A percentile compares a stretch with the other conserved stretches of the same genome.
Conservation (phyloP, 352 stramenopile species). For the Aphanomyces invadans region DNA sequence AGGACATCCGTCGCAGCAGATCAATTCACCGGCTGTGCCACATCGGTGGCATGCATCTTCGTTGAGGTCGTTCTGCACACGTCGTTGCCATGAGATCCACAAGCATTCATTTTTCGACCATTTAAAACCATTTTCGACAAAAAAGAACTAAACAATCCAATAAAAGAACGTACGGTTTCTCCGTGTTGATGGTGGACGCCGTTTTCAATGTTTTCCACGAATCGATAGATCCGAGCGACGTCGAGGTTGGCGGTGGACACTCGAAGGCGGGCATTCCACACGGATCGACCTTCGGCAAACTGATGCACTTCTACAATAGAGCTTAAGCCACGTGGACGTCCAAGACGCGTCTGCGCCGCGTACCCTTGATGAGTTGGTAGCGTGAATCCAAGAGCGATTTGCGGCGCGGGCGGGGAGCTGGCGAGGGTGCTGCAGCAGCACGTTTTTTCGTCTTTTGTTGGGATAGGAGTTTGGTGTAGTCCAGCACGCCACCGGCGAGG, state of each 20-base stretch:
- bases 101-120: neutral
- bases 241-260: constrained; percentile 39
- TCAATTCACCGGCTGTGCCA: constrained; percentile 55
- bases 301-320: constrained; percentile 35
- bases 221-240: constrained; percentile 51
- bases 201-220: constrained; percentile 60
- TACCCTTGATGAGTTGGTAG: constrained; percentile 33
- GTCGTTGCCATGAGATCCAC: neutral
- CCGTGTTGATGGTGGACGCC: constrained; percentile 51
- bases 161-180: constrained; percentile 38
- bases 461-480: constrained; percentile 8
- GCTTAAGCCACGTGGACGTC: too few relatives aligned
- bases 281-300: constrained; percentile 58
- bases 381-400: constrained; percentile 52
- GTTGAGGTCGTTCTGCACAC: constrained; percentile 59
- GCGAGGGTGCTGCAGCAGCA: neutral
- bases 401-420: constrained; percentile 18
- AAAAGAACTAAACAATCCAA: neutral
- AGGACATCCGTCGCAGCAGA: constrained; percentile 75
- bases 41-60: constrained; percentile 75
- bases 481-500: constrained; percentile 14
- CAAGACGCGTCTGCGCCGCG: too few relatives aligned
- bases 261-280: constrained; percentile 57
- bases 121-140: too few relatives aligned
- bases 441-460: neutral